Percentiles rank a stretch among this genome's conserved stretches.
Conservation (phyloP, 2,329 filamentous ascomycete species). For the Penicillium hesseltinei region DNA sequence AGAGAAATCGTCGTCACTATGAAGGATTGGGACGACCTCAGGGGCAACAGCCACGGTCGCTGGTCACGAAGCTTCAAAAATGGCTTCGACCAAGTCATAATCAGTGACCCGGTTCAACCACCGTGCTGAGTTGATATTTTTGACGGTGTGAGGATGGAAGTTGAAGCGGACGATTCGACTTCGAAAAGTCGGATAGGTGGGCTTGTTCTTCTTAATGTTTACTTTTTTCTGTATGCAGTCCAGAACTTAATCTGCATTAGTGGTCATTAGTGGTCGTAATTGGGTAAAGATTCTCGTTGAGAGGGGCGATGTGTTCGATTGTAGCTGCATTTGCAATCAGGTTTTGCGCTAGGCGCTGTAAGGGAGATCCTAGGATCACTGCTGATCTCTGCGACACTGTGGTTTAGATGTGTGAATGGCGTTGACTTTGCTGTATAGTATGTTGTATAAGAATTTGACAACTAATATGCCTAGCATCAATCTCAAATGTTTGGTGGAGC, state of each 20-base stretch:
- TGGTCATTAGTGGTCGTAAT: not conserved
- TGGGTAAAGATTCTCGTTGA: not conserved
- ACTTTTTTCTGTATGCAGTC: not conserved
- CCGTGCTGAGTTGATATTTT: not conserved
- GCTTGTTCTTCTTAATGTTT: not conserved
- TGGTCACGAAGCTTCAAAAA: conserved; percentile 8
- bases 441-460: not conserved
- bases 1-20: conserved; percentile 52
- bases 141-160: not conserved
- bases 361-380: not conserved
- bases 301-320: not conserved
- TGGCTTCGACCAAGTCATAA: conserved; percentile 11
- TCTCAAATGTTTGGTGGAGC: not conserved
- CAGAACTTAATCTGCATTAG: not conserved
- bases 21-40: conserved; percentile 58
- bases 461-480: not conserved
- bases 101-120: not conserved
- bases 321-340: conserved; percentile 1
- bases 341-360: not conserved
- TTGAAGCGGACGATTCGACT: not conserved
- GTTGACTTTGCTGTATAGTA: not conserved
- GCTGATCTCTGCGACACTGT: not conserved
- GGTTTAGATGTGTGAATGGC: not conserved
- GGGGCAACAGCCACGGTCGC: conserved; percentile 36
- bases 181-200: not conserved